Evolutionary conservation across 2,329 filamentous ascomycete genomes (phyloP), one percentile per base, ranked within the genome.

Genomic region (Aspergillus hiratsukae): DNA sequence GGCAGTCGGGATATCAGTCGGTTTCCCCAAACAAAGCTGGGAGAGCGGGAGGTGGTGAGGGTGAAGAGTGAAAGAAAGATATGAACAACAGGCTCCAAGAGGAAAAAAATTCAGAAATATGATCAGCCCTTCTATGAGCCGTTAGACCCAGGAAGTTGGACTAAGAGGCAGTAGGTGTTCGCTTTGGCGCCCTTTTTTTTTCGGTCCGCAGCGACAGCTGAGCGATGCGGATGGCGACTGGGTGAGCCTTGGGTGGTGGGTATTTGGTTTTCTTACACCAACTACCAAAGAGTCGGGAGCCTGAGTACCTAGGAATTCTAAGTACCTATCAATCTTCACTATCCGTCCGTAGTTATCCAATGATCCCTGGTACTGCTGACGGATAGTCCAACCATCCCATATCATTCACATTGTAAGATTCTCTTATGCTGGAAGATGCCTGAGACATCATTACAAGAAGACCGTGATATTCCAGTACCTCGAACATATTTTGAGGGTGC

Each of bases 11-110:
- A 53, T 41, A 19, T n/a, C 43, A 19, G 27, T 37, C 14, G 10
- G 35, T 35, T 57, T 59, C 53, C 59, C 58, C 49, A 57, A 54
- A 45, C 52, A 51, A 58, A 57, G 58, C 48, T 57, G 56, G 31
- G 51, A 56, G 57, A 54, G 49, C 25, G 45, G 48, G 35, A 49
- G 43, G 23, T 23, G 43, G 23, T 46, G 21, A 46, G 17, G 43
- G 21, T 46, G 21, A 25, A 25, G 27, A 48, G 17, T 17, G 9
- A 23, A 46, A 46, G 19, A 25, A 46, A 50, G 35, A 50, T 10
- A 57, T 54, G 35, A 50, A 29, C 50, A 27, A 43, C 10, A 27
- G 21, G 21, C 21, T 25, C 11, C 23, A 55, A 25, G 40, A 46
- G 31, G 31, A 35, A 45, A 49, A 48, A 45, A 45, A 49, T 29